Evolutionary conservation across 2,329 filamentous ascomycete genomes (phyloP).

Genomic region (Monilinia fructigena): DNA sequence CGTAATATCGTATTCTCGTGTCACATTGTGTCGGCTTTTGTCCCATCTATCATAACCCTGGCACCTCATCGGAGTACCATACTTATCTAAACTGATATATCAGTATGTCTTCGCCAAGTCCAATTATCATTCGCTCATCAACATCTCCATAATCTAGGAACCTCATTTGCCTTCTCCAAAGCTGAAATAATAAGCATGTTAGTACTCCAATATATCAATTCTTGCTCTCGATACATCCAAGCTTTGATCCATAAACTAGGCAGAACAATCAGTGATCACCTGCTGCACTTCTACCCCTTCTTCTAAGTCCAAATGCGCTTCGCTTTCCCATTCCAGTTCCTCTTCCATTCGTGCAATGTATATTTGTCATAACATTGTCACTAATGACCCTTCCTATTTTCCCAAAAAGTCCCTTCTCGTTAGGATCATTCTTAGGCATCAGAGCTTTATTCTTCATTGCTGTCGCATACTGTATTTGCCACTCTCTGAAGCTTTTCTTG

Average conservation of each 20-base stretch:
- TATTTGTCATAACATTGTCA: conserved; percentile 4
- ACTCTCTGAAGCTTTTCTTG: conserved; percentile 48
- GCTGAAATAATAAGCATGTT: conserved; percentile 1
- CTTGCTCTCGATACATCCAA: conserved; percentile 11
- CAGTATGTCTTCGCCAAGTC: background rate
- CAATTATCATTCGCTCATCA: background rate
- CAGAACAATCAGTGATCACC: background rate
- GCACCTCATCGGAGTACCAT: background rate
- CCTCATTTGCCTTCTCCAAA: background rate
- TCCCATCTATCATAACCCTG: background rate
- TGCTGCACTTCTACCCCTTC: conserved; percentile 7
- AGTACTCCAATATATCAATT: conserved; percentile 3
- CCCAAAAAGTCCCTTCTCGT: conserved; percentile 21
- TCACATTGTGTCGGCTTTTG: conserved; percentile 9
- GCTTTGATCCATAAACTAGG: background rate
- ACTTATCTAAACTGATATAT: background rate
- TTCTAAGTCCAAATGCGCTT: conserved; percentile 21
- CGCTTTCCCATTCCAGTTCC: conserved; percentile 21
- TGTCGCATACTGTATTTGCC: conserved; percentile 51
- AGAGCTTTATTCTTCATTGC: conserved; percentile 24
- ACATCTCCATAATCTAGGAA: background rate
- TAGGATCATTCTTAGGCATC: conserved; percentile 26
- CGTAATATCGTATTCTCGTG: conserved; percentile 5
- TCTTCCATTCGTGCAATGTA: background rate
- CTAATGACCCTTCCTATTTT: conserved; percentile 17